Base-by-base conservation (phyloP, 106 monocot genomes). In the Dioscorea alata region DNA sequence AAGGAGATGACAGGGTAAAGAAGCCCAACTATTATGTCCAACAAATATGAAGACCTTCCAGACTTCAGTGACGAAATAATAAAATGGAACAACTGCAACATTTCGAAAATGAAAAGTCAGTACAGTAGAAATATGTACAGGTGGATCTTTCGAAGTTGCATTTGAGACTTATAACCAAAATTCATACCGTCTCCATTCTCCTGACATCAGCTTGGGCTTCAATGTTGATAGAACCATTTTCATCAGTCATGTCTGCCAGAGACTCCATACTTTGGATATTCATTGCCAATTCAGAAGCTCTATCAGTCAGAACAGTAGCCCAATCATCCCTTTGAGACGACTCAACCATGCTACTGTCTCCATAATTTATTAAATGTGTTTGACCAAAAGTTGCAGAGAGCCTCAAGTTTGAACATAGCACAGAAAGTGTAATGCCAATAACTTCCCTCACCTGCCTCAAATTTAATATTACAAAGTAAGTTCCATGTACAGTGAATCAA, bases 181-280 rank as follows among this genome's bases (percentile, higher is more conserved):
- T 50, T 70, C 67, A 33, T 75, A 86, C 89, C 78, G 93, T 93
- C 79, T 99, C 99, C 93, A 90, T 93, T 73, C 81, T 90, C 64
- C 78, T 88, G 52, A 81, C 63, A 73, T 90, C 90, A 48, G 76
- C 63, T 33, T 81, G 68, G 21, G 74, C 56, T 65, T 90, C 85
- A 19, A 59, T 67, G 64, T 83, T 52, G 49, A 49, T 15, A 60
- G 48, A 60, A 33, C 62, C 77, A 76, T 84, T 88, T 75, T 82
- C 85, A 66, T 67, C 65, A 28, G 49, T 59, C 64, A 70, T 51
- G 73, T 83, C 79, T 68, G 23, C 19, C 10, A 58, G 28, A 8
- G 69, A 60, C 23, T 82, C 78, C 58, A 73, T 66, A 73, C 70
- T 86, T 70, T 89, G 92, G 60, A 99, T 93, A 67, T 82, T 90